Evolutionary conservation across 768 basidiomycete genomes (phyloP).

Genomic region (Podaxis sp.): DNA sequence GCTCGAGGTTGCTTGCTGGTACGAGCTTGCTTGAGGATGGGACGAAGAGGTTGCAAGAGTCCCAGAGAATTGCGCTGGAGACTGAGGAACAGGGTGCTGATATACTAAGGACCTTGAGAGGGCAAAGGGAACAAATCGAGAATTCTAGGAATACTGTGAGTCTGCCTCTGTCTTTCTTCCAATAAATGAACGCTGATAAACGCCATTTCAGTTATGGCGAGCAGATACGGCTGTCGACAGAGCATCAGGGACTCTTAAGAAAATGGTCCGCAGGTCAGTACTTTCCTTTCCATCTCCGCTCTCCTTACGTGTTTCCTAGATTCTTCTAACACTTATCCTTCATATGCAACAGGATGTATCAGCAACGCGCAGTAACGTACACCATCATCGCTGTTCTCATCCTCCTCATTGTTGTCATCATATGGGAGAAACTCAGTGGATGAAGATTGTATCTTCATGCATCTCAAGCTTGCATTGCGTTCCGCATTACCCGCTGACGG

Average conservation of each 20-base stretch:
- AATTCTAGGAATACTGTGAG: conserved; percentile 87
- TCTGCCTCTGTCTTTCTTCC: neutral
- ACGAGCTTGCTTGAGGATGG: conserved; percentile 84
- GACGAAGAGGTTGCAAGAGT: conserved; percentile 80
- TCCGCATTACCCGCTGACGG: neutral
- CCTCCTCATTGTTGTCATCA: conserved; percentile 76
- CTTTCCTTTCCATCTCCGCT: conserved; percentile 2
- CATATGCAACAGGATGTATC: conserved; percentile 81
- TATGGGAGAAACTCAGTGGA: conserved; percentile 73
- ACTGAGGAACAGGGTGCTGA: conserved; percentile 96
- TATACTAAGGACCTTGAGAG: conserved; percentile 80
- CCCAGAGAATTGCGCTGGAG: conserved; percentile 90
- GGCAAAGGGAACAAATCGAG: conserved; percentile 93
- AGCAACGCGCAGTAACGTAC: conserved; percentile 86
- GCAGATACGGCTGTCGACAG: conserved; percentile 90
- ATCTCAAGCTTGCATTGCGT: neutral
- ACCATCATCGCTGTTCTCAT: conserved; percentile 86
- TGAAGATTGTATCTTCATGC: neutral
- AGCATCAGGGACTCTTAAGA: conserved; percentile 88
- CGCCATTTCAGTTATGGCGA: conserved; percentile 60
- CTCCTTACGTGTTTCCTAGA: conserved; percentile 27
- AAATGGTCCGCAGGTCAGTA: conserved; percentile 91
- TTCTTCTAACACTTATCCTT: conserved; percentile 30
- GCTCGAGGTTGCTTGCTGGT: conserved; percentile 78
- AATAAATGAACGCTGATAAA: conserved; percentile 5